Percentiles rank a stretch among this genome's conserved stretches.
Evolutionary conservation across 2,329 filamentous ascomycete genomes (phyloP).

Genomic region (Penicillium sp.): DNA sequence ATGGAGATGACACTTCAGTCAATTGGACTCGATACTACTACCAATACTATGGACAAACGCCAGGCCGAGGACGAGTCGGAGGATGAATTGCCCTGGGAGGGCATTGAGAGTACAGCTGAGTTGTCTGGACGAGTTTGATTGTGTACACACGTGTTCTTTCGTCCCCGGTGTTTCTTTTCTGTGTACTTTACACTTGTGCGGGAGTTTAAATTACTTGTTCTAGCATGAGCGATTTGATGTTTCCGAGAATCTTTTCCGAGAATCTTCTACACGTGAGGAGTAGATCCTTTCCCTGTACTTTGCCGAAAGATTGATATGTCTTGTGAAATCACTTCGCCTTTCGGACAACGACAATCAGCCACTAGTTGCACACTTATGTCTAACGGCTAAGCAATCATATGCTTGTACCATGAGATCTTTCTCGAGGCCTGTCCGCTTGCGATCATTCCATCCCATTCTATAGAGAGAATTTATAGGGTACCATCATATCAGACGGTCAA

Average conservation of each 20-base stretch:
- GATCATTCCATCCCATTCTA: too few species aligned
- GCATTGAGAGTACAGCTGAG: constrained; percentile 43
- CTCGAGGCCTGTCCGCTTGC: too few species aligned
- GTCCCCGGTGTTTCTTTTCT: not conserved
- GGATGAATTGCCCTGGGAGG: constrained; percentile 45
- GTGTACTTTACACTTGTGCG: not conserved
- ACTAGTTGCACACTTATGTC: too few species aligned
- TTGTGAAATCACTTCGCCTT: too few species aligned
- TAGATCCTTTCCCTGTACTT: not conserved
- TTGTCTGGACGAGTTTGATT: constrained; percentile 31
- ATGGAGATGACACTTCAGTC: constrained; percentile 62
- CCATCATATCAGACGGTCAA: too few species aligned
- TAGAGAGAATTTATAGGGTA: too few species aligned
- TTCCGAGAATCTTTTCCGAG: not conserved
- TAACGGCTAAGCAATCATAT: too few species aligned
- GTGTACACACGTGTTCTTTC: not conserved
- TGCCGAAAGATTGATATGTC: too few species aligned
- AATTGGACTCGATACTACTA: constrained; percentile 38
- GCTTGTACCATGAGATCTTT: too few species aligned
- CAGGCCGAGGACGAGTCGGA: constrained; percentile 34
- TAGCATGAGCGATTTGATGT: not conserved
- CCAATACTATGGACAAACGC: constrained; percentile 28
- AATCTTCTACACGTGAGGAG: not conserved
- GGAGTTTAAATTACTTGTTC: not conserved
- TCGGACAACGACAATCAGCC: too few species aligned